These are phyloP conservation scores for Cryomyces antarcticus DNA, from an alignment of 495 filamentous ascomycete genomes.

Conservation along the genomic window DNA sequence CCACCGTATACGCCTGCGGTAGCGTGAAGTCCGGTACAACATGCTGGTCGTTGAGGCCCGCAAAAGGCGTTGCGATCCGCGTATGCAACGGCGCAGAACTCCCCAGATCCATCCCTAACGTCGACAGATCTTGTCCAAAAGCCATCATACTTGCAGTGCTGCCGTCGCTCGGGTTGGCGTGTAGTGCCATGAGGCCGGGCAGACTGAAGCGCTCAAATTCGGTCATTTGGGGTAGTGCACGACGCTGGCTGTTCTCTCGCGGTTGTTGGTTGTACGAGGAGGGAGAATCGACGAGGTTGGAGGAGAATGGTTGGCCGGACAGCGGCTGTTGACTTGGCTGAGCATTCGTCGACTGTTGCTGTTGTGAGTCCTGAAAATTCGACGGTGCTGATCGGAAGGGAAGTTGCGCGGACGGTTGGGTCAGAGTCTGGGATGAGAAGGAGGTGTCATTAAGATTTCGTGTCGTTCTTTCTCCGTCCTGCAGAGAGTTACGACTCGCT, in stretches of 20 bases:
- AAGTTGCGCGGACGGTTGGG: too few species aligned
- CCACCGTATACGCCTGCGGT: constrained; percentile 71
- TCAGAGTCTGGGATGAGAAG: too few species aligned
- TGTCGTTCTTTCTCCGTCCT: too few species aligned
- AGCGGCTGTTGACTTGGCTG: too few species aligned
- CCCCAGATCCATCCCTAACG: constrained; percentile 46
- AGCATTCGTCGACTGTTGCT: not conserved
- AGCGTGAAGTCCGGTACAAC: constrained; percentile 59
- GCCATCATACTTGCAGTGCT: constrained; percentile 24
- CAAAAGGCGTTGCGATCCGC: constrained; percentile 51
- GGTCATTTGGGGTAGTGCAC: not conserved
- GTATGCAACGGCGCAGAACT: constrained; percentile 36
- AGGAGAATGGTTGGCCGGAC: not conserved
- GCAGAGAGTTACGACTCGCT: too few species aligned
- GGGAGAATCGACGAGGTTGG: not conserved
- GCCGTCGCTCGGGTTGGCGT: constrained; percentile 40
- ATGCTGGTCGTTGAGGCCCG: constrained; percentile 31
- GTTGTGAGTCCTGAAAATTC: not conserved
- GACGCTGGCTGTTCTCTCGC: not conserved
- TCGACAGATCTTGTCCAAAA: constrained; percentile 57
- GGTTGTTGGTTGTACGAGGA: not conserved
- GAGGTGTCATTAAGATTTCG: too few species aligned
- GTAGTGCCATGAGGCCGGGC: not conserved
- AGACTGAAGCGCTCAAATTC: not conserved
- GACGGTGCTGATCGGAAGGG: too few species aligned